A percentile compares a stretch with the other conserved stretches of the same genome.
These are phyloP conservation scores for Catharanthus roseus DNA, from an alignment of 257 asterid genomes.

Conservation along the genomic window DNA sequence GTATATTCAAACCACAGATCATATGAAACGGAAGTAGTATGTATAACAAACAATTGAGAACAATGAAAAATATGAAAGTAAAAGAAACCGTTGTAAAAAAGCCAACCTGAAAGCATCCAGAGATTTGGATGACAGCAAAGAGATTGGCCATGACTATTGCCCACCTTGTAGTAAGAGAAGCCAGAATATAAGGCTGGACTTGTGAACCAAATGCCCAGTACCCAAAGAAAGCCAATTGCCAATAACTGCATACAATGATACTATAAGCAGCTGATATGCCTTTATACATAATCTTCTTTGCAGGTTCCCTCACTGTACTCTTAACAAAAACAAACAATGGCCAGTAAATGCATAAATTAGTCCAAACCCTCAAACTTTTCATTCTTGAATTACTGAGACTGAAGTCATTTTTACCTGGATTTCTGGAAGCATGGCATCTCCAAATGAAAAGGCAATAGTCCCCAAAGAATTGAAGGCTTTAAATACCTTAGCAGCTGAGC, in stretches of 20 bases:
- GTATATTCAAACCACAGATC: no score
- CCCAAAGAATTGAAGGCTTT: conserved; percentile 53
- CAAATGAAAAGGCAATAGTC: conserved; percentile 59
- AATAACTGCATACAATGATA: conserved; percentile 39
- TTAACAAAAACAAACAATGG: conserved; percentile 12
- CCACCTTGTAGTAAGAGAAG: conserved; percentile 49
- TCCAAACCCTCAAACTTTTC: neutral
- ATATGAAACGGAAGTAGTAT: no score
- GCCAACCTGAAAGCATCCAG: conserved; percentile 55
- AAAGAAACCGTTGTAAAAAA: neutral
- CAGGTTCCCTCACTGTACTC: conserved; percentile 48
- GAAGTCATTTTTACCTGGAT: conserved; percentile 40
- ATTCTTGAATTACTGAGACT: neutral
- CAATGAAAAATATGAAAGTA: no score
- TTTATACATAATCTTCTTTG: conserved; percentile 40
- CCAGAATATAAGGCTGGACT: conserved; percentile 52
- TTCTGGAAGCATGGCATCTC: conserved; percentile 71
- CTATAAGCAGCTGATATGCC: conserved; percentile 54
- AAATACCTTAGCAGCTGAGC: conserved; percentile 37
- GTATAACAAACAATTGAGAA: no score
- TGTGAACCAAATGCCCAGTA: conserved; percentile 61
- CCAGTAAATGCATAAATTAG: neutral
- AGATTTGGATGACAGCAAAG: conserved; percentile 52
- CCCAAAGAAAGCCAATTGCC: conserved; percentile 57
- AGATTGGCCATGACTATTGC: conserved; percentile 49